phyloP scores from a whole-genome alignment of 1,284 basidiomycete species.

The Rhodotorula sp. region DNA sequence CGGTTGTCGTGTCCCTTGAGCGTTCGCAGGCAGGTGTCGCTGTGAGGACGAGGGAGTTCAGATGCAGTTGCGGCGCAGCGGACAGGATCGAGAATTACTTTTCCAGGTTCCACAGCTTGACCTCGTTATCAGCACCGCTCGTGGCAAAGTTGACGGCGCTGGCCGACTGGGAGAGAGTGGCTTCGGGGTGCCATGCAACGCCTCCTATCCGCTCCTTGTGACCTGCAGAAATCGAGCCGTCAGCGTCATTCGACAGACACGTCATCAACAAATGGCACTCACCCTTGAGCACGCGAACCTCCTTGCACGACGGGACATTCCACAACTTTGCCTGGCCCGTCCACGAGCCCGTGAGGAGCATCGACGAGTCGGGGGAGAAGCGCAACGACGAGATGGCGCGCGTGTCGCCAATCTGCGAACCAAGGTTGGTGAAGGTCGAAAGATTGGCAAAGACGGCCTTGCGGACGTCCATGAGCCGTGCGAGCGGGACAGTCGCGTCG shows the following conservation, averaged over 20 bases:
- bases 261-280: slow-evolving; percentile 30
- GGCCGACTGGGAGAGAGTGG: slow-evolving; percentile 74
- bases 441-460: slow-evolving; percentile 86
- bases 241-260: background rate
- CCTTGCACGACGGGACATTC: slow-evolving; percentile 86
- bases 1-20: slow-evolving; percentile 87
- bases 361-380: slow-evolving; percentile 86
- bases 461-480: slow-evolving; percentile 84
- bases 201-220: slow-evolving; percentile 92
- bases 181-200: slow-evolving; percentile 94
- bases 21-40: slow-evolving; percentile 75
- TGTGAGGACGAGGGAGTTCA: slow-evolving; percentile 45
- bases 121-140: slow-evolving; percentile 80
- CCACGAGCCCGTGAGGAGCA: slow-evolving; percentile 92
- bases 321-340: slow-evolving; percentile 91
- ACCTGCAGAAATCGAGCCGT: slow-evolving; percentile 54
- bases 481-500: slow-evolving; percentile 83
- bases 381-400: slow-evolving; percentile 90
- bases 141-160: slow-evolving; percentile 81
- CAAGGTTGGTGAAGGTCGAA: slow-evolving; percentile 73
- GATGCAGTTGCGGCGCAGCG: background rate
- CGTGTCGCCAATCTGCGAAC: slow-evolving; percentile 96
- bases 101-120: slow-evolving; percentile 86
- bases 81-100: slow-evolving; percentile 58
- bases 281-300: slow-evolving; percentile 71